Evolutionary conservation across 305 asterid genomes (phyloP), one percentile per base, ranked within the genome.

Genomic region (Solanum chacoense): DNA sequence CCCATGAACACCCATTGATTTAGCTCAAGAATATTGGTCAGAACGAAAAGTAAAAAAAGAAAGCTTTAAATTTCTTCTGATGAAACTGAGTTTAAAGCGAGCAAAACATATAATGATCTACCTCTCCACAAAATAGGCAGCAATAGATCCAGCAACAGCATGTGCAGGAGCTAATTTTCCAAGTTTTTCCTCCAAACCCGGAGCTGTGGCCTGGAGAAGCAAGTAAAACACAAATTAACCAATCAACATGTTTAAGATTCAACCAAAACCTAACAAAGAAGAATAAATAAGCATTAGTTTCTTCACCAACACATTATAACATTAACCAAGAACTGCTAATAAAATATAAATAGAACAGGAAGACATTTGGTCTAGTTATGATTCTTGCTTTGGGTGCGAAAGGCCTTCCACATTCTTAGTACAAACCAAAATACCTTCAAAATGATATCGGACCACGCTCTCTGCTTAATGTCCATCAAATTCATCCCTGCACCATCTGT

Each of bases 401-500:
- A 93, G 95, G 94, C 92, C 18, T 35, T 76, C 45, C 1, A 2
- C 8, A 3, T 81, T 81, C 71, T 42, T 45, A 81, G 28, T 16
- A 81, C 26, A 81, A 71, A 40, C 11, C 34, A 11, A 34, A 90
- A 87, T 75, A 95, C 98, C 98, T 94, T 96, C 89, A 96, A 88
- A 86, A 84, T 88, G 28, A 77, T 86, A 85, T 93, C 91, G 3
- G 95, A 95, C 98, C 98, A 96, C 42, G 89, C 94, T 77, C 95
- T 95, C 91, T 90, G 92, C 91, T 94, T 94, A 12, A 95, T 94
- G 90, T 94, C 98, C 98, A 96, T 95, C 87, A 96, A 90, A 88
- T 96, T 96, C 98, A 95, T 96, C 90, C 98, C 98, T 0, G 98
- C 98, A 50, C 97, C 98, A 90, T 96, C 97, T 11, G 98, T 95